phyloP scores from a whole-genome alignment of 2,329 filamentous ascomycete genomes.

The Macrophomina pseudophaseolina region DNA sequence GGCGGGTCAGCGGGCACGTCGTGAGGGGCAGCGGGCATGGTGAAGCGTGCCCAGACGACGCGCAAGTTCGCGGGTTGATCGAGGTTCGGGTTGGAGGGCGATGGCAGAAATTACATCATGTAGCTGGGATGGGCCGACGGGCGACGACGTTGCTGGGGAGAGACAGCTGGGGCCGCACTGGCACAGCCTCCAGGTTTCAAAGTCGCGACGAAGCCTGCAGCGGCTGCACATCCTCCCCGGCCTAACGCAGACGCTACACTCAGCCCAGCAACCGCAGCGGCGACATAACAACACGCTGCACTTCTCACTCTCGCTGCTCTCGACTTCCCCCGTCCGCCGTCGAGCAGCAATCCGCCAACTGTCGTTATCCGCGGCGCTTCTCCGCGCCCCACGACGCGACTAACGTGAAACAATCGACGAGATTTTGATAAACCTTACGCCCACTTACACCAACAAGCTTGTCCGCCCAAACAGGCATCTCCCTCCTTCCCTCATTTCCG shows the following conservation, averaged over 20 bases:
- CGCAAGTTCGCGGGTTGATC: not conserved
- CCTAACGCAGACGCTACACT: not conserved
- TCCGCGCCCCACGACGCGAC: slow-evolving; percentile 22
- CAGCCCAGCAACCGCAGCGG: slow-evolving; percentile 4
- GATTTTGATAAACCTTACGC: slow-evolving; percentile 13
- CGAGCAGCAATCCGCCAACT: not conserved
- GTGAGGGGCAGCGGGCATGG: not conserved
- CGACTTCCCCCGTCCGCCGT: not conserved
- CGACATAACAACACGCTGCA: not conserved
- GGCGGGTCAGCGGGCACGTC: not conserved
- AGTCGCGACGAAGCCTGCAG: slow-evolving; percentile 21
- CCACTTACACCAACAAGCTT: slow-evolving; percentile 11
- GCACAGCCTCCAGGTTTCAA: slow-evolving; percentile 5
- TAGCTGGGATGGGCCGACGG: not conserved
- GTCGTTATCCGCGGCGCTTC: slow-evolving; percentile 18
- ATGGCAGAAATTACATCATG: slow-evolving; percentile 15
- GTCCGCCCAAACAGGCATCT: slow-evolving; percentile 15
- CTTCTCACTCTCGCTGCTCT: not conserved
- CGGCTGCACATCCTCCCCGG: not conserved
- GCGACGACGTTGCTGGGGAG: slow-evolving; percentile 6
- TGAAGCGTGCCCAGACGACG: not conserved
- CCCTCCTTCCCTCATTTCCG: slow-evolving; percentile 24
- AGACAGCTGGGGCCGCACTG: not conserved
- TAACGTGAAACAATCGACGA: slow-evolving; percentile 16
- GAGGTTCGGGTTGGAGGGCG: not conserved